Base-by-base conservation (phyloP, 257 asterid species). In the Henckelia pumila region DNA sequence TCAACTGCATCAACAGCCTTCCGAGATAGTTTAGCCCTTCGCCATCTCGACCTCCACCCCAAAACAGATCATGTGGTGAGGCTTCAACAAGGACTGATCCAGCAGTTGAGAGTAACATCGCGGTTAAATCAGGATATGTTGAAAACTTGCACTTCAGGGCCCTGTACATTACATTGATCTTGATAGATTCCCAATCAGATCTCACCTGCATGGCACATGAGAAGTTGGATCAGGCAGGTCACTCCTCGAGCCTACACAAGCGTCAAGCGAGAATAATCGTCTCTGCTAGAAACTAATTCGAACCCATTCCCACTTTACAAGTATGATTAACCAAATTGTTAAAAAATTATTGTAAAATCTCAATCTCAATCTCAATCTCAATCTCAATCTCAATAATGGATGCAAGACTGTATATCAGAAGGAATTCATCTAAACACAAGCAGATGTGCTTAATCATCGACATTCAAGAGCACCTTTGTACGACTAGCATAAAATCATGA, bases 21-120 rank as follows among this genome's bases (percentile, higher is more conserved):
- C 97, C 99, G 1, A 93, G 99, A 81, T 93, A 90, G 79, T 93
- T 93, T 28, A 93, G 86, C 33, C 99, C 99, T 80, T 93, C 99
- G 9, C 97, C 96, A n/a, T 93, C 97, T 58, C 99, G 86, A 13
- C 99, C 97, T 28, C 99, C 99, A 23, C 99, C 99, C 97, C 99
- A 93, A 72, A 93, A 93, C 69, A 86, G 84, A 73, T 93, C 97
- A 71, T 90, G 97, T 0, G 99, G 99, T 10, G 99, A 90, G 29
- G 94, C 92, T 76, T 93, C 99, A 50, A 93, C 97, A 0, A 93
- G 89, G 66, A 90, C 96, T n/a, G 90, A 88, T 20, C 96, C 99
- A 44, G 73, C 85, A 6, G 95, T 93, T 5, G 92, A 85, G 23
- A 86, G 81, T 67, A 93, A 83, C 96, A 93, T 71, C 13, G 95